Base-by-base conservation (phyloP, 208 protist species). In the Crithidia brevicula region DNA sequence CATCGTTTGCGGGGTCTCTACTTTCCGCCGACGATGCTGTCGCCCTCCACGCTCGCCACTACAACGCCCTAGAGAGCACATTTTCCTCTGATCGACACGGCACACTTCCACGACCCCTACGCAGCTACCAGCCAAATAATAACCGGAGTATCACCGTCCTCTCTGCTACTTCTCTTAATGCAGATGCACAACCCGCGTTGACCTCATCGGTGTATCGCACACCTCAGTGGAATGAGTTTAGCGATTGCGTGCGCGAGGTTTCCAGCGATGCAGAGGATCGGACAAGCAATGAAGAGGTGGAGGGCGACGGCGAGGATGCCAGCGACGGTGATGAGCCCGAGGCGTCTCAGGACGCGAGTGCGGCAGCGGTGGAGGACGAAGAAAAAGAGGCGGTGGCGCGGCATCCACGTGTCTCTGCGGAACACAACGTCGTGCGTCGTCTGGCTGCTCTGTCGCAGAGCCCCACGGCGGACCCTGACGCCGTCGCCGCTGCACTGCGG, bases 11-110 rank as follows among this genome's bases (percentile, higher is more conserved):
- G 0, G 47, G 43, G 4, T 36, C 36, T 30, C 61, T 13, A 16
- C 47, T 57, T 20, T 33, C 45, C 18, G 50, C 61, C 20, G 43
- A 50, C 43, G 61, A 84, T 22, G 69, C 82, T 5, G 38, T 81
- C 33, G 74, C 71, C 0, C 77, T 88, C 42, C 85, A 91, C 56
- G 60, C 80, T n/a, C 58, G 30, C 16, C 84, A 79, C 36, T 78
- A 87, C 40, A 74, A 85, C 49, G 70, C 75, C 13, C 59, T 91
- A 46, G 40, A 70, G 25, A 49, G 72, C 34, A 69, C 79, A 3
- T 57, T 84, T 23, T 77, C 62, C 23, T 28, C 49, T 18, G 70
- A 74, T 49, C 13, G 23, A 25, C 42, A 74, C 36, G n/a, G 56
- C 25, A 75, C 64, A 31, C 43, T 66, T 10, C 62, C 60, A 22